A percentile compares a stretch with the other conserved stretches of the same genome.
phyloP scores from a whole-genome alignment of 768 basidiomycete species.

The Epithele typhae region DNA sequence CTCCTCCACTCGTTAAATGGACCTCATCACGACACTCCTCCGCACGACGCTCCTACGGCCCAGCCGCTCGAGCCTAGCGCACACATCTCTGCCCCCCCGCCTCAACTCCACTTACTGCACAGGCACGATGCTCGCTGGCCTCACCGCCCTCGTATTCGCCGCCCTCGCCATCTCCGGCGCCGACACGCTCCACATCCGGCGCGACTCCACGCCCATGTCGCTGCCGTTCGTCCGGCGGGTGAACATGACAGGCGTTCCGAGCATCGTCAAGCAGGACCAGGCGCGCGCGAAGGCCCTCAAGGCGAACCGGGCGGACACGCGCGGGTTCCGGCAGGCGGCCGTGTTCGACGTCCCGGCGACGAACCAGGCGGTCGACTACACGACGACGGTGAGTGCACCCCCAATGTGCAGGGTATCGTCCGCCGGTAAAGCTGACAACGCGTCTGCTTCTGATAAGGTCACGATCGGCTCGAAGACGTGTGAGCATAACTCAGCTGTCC shows the following conservation, averaged over 20 bases:
- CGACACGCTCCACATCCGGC: constrained; percentile 10
- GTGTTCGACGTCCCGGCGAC: constrained; percentile 11
- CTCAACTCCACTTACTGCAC: neutral
- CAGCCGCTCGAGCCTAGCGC: constrained; percentile 5
- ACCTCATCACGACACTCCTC: too few relatives aligned
- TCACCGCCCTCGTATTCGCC: neutral
- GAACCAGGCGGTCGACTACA: constrained; percentile 24
- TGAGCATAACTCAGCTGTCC: constrained; percentile 10
- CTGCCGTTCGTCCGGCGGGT: constrained; percentile 18
- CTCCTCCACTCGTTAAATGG: too few relatives aligned
- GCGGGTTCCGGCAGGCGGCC: constrained; percentile 14
- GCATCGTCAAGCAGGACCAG: constrained; percentile 17
- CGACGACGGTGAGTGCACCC: constrained; percentile 19
- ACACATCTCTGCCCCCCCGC: neutral
- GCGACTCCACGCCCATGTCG: constrained; percentile 11
- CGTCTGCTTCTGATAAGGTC: constrained; percentile 21
- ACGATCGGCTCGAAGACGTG: constrained; percentile 44
- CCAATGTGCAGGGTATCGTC: too few relatives aligned
- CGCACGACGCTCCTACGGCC: too few relatives aligned
- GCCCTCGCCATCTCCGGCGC: neutral
- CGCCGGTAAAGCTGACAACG: too few relatives aligned
- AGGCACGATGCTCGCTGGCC: constrained; percentile 7
- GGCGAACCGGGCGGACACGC: neutral
- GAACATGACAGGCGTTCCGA: constrained; percentile 18
- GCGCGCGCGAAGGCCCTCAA: constrained; percentile 17